Base-by-base conservation (phyloP, 257 asterid species). In the Eustoma russellianum region DNA sequence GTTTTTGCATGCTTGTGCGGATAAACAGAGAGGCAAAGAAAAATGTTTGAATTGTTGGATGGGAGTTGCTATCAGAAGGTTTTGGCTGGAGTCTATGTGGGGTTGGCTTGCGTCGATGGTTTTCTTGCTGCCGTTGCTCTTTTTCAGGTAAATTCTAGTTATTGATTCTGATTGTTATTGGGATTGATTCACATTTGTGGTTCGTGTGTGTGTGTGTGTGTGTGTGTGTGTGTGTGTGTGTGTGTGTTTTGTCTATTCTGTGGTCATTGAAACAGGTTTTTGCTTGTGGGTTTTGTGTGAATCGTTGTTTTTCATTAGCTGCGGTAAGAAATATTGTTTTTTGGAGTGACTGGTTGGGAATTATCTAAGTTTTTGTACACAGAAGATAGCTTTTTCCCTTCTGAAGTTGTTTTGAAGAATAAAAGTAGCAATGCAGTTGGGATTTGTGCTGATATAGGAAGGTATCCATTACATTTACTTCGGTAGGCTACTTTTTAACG, bases 91-190 rank as follows among this genome's bases (percentile, higher is more conserved):
- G 94, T 79, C 69, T 68, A 74, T 69, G 72, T 74, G 49, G 86
- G 69, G 6, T 77, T 87, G 51, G 96, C 92, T 68, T 74, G 19
- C 60, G 75, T 79, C 61, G 86, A 81, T 74, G 88, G 80, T 18
- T 43, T 81, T 24, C 77, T 87, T 79, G 86, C 92, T n/a, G 24
- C 74, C 62, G 48, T 87, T 48, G 84, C 96, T 63, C 71, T 87
- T 41, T 75, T 66, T 70, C 89, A 81, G 94, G 96, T 81, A 1
- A 13, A 24, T 56, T 44, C 46, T 19, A 17, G 47, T 18, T 50
- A 17, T 40, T 18, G n/a, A 41, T 35, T 24, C 6, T 46, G 34
- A 44, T 18, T 35, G 11, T 60, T 24, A 19, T n/a, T 57, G 33
- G 13, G 48, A 5, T 64, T 12, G 16, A 35, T 59, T 41, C 41